phyloP scores from a whole-genome alignment of 2,329 filamentous ascomycete species.

The Ambrosiella beaveri region DNA sequence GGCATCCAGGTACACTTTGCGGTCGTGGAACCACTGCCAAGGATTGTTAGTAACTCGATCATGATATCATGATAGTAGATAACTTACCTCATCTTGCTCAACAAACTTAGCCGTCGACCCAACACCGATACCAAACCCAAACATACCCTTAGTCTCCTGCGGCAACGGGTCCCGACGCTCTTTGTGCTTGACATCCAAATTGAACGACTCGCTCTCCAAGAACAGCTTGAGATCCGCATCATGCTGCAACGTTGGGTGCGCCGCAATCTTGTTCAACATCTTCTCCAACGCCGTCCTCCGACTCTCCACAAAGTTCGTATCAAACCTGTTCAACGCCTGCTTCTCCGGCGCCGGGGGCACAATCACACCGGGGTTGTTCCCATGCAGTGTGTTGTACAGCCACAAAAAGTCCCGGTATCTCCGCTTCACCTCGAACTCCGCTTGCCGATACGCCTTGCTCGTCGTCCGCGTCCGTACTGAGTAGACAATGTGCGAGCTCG shows the following conservation, averaged over 20 bases:
- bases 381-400: slow-evolving; percentile 89
- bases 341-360: slow-evolving; percentile 95
- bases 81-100: slow-evolving; percentile 81
- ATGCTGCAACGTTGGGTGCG: slow-evolving; percentile 78
- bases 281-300: slow-evolving; percentile 80
- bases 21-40: slow-evolving; percentile 85
- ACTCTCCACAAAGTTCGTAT: slow-evolving; percentile 90
- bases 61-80: neutral
- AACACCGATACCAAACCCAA: slow-evolving; percentile 59
- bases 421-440: slow-evolving; percentile 83
- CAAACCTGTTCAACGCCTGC: slow-evolving; percentile 89
- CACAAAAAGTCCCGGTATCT: slow-evolving; percentile 94
- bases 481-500: slow-evolving; percentile 95
- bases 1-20: slow-evolving; percentile 83
- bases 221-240: slow-evolving; percentile 92
- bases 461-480: slow-evolving; percentile 86
- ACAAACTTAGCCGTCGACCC: slow-evolving; percentile 77
- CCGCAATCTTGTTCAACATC: slow-evolving; percentile 92
- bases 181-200: slow-evolving; percentile 93
- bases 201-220: slow-evolving; percentile 89
- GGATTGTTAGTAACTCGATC: slow-evolving; percentile 12
- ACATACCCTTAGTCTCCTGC: slow-evolving; percentile 81
- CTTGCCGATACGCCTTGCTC: slow-evolving; percentile 84
- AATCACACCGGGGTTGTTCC: slow-evolving; percentile 86
- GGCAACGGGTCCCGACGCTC: slow-evolving; percentile 76